Conservation (phyloP, 2,329 filamentous ascomycete species). For the Dactylellina leptospora region DNA sequence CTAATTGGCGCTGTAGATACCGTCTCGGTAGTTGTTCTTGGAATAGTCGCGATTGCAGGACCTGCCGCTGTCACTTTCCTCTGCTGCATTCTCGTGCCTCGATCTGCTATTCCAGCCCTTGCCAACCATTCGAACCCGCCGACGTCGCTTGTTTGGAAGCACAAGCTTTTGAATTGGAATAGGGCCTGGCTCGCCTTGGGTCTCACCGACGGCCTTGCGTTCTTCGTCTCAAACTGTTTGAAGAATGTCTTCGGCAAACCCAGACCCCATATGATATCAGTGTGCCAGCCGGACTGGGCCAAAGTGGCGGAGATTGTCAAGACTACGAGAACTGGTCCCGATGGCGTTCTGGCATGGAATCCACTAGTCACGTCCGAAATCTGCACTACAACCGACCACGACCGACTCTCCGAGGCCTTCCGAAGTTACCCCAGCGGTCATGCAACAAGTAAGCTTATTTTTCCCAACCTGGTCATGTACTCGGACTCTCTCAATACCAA, state of each 20-base stretch:
- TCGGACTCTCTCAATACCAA: too few relatives aligned
- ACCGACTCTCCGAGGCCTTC: constrained; percentile 79
- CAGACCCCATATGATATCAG: constrained; percentile 70
- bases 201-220: constrained; percentile 75
- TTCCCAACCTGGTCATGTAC: background rate
- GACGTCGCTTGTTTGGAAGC: constrained; percentile 73
- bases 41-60: constrained; percentile 27
- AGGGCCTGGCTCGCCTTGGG: constrained; percentile 83
- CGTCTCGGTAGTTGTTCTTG: constrained; percentile 25
- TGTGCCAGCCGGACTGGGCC: constrained; percentile 78
- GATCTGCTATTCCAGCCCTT: constrained; percentile 39
- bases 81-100: constrained; percentile 34
- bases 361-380: constrained; percentile 79
- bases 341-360: constrained; percentile 66
- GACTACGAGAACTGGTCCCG: constrained; percentile 66
- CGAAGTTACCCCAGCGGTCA: constrained; percentile 83
- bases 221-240: constrained; percentile 83
- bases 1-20: constrained; percentile 24
- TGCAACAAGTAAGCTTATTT: constrained; percentile 65
- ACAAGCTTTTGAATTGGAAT: constrained; percentile 91
- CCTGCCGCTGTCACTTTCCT: constrained; percentile 39
- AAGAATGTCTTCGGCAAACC: constrained; percentile 77
- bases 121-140: constrained; percentile 61
- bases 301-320: constrained; percentile 71
- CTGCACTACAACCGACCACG: constrained; percentile 72